Evolutionary conservation across 202 grass and related monocot genomes (phyloP), one percentile per base, ranked within the genome.

Genomic region (Schoenoplectus triqueter): DNA sequence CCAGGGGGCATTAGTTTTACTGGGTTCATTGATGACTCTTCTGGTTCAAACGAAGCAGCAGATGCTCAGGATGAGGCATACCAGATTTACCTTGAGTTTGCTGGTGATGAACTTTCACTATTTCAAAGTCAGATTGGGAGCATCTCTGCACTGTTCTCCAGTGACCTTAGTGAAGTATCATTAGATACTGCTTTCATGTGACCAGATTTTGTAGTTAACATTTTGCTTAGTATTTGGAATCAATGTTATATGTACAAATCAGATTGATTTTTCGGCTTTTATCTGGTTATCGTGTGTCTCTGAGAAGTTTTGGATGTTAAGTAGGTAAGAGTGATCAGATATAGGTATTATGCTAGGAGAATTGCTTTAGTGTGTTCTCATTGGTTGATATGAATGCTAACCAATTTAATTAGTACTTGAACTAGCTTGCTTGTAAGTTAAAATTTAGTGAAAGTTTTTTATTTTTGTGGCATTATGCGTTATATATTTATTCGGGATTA

Each of bases 151-250:
- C 83, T 91, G 73, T 85, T 89, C 57, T 80, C 89, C 20, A 68
- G 52, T 42, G 86, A 92, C 54, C 85, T 92, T 73, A 85, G 66
- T 20, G 94, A 97, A 87, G 86, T 83, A 0, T 89, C 90, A 7
- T 72, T 94, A 69, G 92, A 92, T 86, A 61, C 89, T 15, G 89
- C 89, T 31, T 97, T 97, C 85, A 84, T 94, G 69, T 97, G 88
- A 84, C 4, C 20, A 20, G 50, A 51, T 86, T 60, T 50, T 59
- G 10, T 83, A 50, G 48, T 69, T 70, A 42, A 18, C 66, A 51
- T 79, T 79, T 21, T 31, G 50, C 15, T 61, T 1, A 21, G 11
- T 79, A 79, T 13, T 61, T 74, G n/a, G 55, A 60, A 13, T 54
- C 55, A 31, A 79, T 79, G 56, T 61, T 79, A 56, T 79, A 79